Evolutionary conservation across 2,329 filamentous ascomycete genomes (phyloP), one percentile per base, ranked within the genome.

Genomic region (Ceratocystis ficicola): DNA sequence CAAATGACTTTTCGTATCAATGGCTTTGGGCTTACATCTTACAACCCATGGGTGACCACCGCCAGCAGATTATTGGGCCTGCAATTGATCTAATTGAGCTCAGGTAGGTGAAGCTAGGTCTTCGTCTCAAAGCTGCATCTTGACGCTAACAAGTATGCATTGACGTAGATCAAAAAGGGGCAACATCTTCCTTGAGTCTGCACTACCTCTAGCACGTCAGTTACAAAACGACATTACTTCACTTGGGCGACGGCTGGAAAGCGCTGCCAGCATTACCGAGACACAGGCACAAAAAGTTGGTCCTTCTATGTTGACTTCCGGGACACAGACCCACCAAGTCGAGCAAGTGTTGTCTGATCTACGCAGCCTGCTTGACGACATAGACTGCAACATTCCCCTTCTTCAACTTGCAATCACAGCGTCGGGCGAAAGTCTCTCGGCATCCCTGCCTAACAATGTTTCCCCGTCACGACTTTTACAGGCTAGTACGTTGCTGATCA

Each of bases 321-420:
- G 17, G 81, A 86, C 66, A 75, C 78, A 1, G 86, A 93, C 36
- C 3, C 36, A 15, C 36, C 30, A 25, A 71, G 78, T 96, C 25
- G 80, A 83, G 64, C 76, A 78, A 48, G 88, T 97, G 69, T 84
- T 93, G 64, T 73, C 77, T 10, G 88, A 92, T 59, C 93, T 96
- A 72, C 89, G 86, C 72, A 80, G 77, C 12, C 77, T 99, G 2
- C 80, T 97, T 1, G 77, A 78, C 10, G 84, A 87, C 7, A 95
- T 99, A 68, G 93, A 97, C 73, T 87, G 94, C 74, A 89, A 93
- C 12, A 90, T 97, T 10, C 93, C 93, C 0, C 79, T 96, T 2
- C 87, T 99, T 73, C 96, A 94, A 71, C 80, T 99, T 32, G 94
- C 94, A 65, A 95, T 99, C 69, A 94, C 90, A 1, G 93, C 92